Percentiles rank a stretch among this genome's conserved stretches.
These are phyloP conservation scores for Claviceps maximensis DNA, from an alignment of 2,329 filamentous ascomycete species.

Conservation along the genomic window DNA sequence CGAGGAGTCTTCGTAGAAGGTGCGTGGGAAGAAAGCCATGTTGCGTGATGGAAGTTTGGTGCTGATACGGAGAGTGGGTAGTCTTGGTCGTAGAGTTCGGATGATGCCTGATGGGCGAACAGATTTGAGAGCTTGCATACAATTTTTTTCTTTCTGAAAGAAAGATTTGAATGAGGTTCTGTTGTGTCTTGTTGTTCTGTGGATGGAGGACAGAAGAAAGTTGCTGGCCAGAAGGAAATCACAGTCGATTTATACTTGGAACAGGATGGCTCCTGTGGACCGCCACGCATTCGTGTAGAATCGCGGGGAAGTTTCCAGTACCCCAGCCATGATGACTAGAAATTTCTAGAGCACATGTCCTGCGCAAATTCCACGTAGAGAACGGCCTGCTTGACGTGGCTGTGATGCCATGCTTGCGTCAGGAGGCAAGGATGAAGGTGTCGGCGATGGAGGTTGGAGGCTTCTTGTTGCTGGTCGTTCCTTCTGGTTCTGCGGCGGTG, in stretches of 20 bases:
- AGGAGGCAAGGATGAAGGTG: not conserved
- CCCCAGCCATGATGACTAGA: not conserved
- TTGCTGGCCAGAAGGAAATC: not conserved
- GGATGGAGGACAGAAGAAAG: not conserved
- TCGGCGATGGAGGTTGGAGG: not conserved
- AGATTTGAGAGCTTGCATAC: constrained; percentile 14
- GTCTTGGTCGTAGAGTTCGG: constrained; percentile 12
- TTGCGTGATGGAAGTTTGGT: constrained; percentile 19
- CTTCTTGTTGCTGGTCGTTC: not conserved
- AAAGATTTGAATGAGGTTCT: not conserved
- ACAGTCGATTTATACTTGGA: constrained; percentile 2
- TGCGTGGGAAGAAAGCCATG: constrained; percentile 49
- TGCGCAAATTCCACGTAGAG: not conserved
- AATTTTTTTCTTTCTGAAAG: not conserved
- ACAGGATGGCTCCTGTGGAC: not conserved
- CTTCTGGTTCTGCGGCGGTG: not conserved
- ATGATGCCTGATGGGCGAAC: constrained; percentile 13
- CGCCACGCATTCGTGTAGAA: not conserved
- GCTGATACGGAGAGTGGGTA: constrained; percentile 9
- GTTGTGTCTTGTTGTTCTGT: not conserved
- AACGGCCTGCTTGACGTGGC: not conserved
- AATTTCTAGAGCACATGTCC: not conserved
- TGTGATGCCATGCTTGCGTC: constrained; percentile 1
- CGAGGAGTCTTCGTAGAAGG: constrained; percentile 33
- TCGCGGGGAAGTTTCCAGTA: not conserved